A percentile compares a stretch with the other conserved stretches of the same genome.
Evolutionary conservation across 306 rosid species (phyloP).

Genomic region (Prunus fruticosa): DNA sequence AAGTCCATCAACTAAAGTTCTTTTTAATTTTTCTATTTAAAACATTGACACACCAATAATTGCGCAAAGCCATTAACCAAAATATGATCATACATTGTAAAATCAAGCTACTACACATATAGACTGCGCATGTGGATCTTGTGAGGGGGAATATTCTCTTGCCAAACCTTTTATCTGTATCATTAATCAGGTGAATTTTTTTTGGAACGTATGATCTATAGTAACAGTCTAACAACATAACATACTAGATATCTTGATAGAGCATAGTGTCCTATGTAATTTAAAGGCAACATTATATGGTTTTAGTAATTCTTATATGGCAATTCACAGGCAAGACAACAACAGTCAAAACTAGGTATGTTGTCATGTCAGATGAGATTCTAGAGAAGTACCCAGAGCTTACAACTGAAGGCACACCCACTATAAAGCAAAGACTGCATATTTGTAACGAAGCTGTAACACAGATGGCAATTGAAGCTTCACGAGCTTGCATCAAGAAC

Average conservation of each 20-base stretch:
- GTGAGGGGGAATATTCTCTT: neutral
- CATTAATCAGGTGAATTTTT: neutral
- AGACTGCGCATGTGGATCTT: neutral
- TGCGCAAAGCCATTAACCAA: neutral
- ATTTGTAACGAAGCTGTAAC: constrained; percentile 87
- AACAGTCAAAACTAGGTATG: constrained; percentile 86
- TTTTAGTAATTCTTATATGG: constrained; percentile 12
- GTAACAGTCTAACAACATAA: neutral
- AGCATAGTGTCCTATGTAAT: too few species aligned
- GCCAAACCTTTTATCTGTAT: neutral
- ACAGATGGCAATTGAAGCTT: constrained; percentile 86
- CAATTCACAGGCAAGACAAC: constrained; percentile 74
- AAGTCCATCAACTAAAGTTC: constrained; percentile 16
- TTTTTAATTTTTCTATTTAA: neutral
- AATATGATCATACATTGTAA: neutral
- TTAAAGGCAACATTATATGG: neutral
- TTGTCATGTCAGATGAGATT: constrained; percentile 91
- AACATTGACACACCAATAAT: neutral
- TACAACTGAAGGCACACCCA: constrained; percentile 63
- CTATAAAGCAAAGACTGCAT: constrained; percentile 75
- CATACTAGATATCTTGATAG: neutral
- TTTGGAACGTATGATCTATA: neutral
- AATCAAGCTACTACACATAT: neutral
- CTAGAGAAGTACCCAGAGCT: constrained; percentile 66
- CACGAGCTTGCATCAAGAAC: constrained; percentile 64